These are phyloP conservation scores for Claviceps quebecensis DNA, from an alignment of 2,329 filamentous ascomycete species.

Conservation along the genomic window DNA sequence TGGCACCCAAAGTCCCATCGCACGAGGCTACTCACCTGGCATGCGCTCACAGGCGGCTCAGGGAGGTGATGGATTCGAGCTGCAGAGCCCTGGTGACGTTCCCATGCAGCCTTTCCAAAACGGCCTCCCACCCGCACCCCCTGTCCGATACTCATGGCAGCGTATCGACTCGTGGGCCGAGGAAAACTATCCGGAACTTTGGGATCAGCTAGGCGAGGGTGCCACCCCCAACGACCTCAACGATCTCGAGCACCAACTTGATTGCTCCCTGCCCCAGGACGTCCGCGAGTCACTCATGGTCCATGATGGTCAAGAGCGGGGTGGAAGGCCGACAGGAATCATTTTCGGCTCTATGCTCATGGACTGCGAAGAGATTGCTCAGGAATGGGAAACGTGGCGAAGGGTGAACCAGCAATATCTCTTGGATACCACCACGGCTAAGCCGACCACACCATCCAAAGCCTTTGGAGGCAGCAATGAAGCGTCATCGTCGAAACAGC, in stretches of 20 bases:
- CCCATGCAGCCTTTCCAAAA: conserved; percentile 94
- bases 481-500: conserved; percentile 53
- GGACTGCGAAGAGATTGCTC: conserved; percentile 94
- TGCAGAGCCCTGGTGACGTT: conserved; percentile 65
- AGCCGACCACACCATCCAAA: conserved; percentile 53
- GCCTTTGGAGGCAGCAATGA: conserved; percentile 51
- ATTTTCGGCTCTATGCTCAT: conserved; percentile 91
- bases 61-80: conserved; percentile 54
- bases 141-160: conserved; percentile 79
- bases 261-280: conserved; percentile 86
- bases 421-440: conserved; percentile 41
- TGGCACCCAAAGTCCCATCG: conserved; percentile 34
- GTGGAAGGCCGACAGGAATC: conserved; percentile 78
- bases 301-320: conserved; percentile 95
- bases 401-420: conserved; percentile 85
- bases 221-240: conserved; percentile 91
- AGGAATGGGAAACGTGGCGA: conserved; percentile 96
- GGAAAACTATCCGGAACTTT: conserved; percentile 88
- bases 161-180: conserved; percentile 92
- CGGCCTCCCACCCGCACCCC: conserved; percentile 77
- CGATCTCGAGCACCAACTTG: conserved; percentile 88
- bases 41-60: conserved; percentile 66
- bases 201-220: conserved; percentile 82
- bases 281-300: conserved; percentile 80
- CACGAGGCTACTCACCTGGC: conserved; percentile 76